These are phyloP conservation scores for Anthostomella pinea DNA, from an alignment of 2,329 filamentous ascomycete genomes.

Conservation along the genomic window DNA sequence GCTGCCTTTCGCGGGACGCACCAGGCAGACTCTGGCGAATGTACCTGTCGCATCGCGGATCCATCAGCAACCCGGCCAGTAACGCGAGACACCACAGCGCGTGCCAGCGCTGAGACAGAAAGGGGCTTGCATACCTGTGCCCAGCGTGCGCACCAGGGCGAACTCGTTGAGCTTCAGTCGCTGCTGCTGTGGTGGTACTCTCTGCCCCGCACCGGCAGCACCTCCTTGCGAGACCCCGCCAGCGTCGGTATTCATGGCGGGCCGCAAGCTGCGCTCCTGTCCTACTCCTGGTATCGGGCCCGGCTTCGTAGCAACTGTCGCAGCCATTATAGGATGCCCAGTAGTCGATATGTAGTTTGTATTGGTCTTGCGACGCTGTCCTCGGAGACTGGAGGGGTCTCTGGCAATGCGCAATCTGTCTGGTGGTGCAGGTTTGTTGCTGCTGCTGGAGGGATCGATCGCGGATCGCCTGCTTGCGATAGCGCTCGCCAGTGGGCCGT, in stretches of 20 bases:
- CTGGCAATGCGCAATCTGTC: too few relatives aligned
- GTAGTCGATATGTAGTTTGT: not conserved
- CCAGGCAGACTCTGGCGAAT: slow-evolving; percentile 79
- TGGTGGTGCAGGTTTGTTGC: too few relatives aligned
- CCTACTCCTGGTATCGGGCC: slow-evolving; percentile 20
- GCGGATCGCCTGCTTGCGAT: slow-evolving; percentile 1
- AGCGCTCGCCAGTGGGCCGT: slow-evolving; percentile 1
- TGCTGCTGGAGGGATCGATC: too few relatives aligned
- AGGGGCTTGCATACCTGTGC: slow-evolving; percentile 56
- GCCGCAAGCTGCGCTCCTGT: slow-evolving; percentile 21
- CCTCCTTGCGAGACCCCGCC: slow-evolving; percentile 16
- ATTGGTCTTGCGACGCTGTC: too few relatives aligned
- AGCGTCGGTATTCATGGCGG: slow-evolving; percentile 21
- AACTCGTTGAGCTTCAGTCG: slow-evolving; percentile 58
- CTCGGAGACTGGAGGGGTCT: too few relatives aligned
- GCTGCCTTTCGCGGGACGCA: slow-evolving; percentile 57
- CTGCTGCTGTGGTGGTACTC: slow-evolving; percentile 31
- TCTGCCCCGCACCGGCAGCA: slow-evolving; percentile 21
- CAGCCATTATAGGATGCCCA: slow-evolving; percentile 27
- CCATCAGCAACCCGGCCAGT: too few relatives aligned
- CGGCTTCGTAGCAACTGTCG: slow-evolving; percentile 30
- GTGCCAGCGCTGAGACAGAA: slow-evolving; percentile 1
- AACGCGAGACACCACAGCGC: slow-evolving; percentile 3
- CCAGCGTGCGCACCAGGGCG: slow-evolving; percentile 70
- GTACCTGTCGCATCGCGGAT: slow-evolving; percentile 53